Conservation (phyloP, 768 basidiomycete species). For the Mycena venus region DNA sequence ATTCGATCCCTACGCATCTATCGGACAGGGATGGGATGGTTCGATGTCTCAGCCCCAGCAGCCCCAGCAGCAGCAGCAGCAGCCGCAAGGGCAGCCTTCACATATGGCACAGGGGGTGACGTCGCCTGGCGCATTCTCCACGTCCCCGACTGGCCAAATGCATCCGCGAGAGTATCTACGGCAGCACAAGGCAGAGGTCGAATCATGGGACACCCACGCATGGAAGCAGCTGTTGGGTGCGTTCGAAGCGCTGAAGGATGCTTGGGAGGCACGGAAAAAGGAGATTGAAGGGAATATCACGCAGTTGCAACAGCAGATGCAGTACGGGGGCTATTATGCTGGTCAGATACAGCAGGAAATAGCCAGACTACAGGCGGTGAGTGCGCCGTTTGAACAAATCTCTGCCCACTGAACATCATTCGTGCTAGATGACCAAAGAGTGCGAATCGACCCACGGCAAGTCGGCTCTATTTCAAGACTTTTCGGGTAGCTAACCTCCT, state of each 20-base stretch:
- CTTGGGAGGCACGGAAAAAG: conserved; percentile 73
- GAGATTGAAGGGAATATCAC: conserved; percentile 64
- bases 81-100: conserved; percentile 34
- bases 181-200: conserved; percentile 74
- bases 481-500: background rate
- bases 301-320: conserved; percentile 61
- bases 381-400: conserved; percentile 41
- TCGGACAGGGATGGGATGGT: conserved; percentile 59
- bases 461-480: conserved; percentile 24
- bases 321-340: conserved; percentile 59
- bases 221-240: conserved; percentile 79
- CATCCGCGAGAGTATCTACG: conserved; percentile 82
- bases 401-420: conserved; percentile 22
- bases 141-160: conserved; percentile 52
- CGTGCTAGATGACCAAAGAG: conserved; percentile 67
- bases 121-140: conserved; percentile 29
- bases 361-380: conserved; percentile 70
- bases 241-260: conserved; percentile 74
- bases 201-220: conserved; percentile 75
- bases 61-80: conserved; percentile 35
- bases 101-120: conserved; percentile 30
- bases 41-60: conserved; percentile 23
- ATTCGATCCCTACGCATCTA: conserved; percentile 66
- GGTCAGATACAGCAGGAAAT: conserved; percentile 68
- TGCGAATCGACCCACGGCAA: conserved; percentile 66